These are phyloP conservation scores for Colletotrichum tropicicola DNA, from an alignment of 2,329 filamentous ascomycete genomes.

Conservation along the genomic window DNA sequence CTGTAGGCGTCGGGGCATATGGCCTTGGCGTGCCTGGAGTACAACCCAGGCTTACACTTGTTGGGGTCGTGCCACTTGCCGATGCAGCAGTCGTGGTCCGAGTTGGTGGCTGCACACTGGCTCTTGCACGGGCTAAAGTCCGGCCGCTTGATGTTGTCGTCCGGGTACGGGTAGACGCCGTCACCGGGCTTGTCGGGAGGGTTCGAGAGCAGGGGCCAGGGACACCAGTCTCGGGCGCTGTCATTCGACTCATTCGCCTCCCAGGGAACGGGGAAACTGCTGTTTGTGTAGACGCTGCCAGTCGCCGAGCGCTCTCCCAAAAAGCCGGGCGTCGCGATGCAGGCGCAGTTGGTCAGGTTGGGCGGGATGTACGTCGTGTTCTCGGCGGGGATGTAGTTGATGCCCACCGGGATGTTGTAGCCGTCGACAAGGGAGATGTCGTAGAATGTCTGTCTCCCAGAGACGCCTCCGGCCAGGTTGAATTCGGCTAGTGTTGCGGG, in stretches of 20 bases:
- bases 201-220: slow-evolving; percentile 77
- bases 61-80: slow-evolving; percentile 71
- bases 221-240: slow-evolving; percentile 76
- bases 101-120: slow-evolving; percentile 75
- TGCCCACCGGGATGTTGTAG: slow-evolving; percentile 80
- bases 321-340: slow-evolving; percentile 75
- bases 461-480: slow-evolving; percentile 73
- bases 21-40: slow-evolving; percentile 74
- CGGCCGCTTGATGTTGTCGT: slow-evolving; percentile 75
- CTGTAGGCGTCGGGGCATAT: slow-evolving; percentile 89
- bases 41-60: slow-evolving; percentile 72
- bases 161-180: slow-evolving; percentile 83
- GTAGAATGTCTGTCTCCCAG: slow-evolving; percentile 75
- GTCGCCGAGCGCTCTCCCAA: slow-evolving; percentile 63
- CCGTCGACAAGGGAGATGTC: slow-evolving; percentile 88
- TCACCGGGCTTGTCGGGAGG: slow-evolving; percentile 76
- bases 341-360: slow-evolving; percentile 80
- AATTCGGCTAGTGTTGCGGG: slow-evolving; percentile 85
- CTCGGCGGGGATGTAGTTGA: slow-evolving; percentile 66
- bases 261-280: slow-evolving; percentile 72
- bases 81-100: slow-evolving; percentile 78
- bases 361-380: slow-evolving; percentile 75
- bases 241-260: slow-evolving; percentile 66
- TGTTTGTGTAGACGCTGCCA: slow-evolving; percentile 69
- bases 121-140: slow-evolving; percentile 82